Base-by-base conservation (phyloP, 495 filamentous ascomycete genomes). In the Podospora didyma region DNA sequence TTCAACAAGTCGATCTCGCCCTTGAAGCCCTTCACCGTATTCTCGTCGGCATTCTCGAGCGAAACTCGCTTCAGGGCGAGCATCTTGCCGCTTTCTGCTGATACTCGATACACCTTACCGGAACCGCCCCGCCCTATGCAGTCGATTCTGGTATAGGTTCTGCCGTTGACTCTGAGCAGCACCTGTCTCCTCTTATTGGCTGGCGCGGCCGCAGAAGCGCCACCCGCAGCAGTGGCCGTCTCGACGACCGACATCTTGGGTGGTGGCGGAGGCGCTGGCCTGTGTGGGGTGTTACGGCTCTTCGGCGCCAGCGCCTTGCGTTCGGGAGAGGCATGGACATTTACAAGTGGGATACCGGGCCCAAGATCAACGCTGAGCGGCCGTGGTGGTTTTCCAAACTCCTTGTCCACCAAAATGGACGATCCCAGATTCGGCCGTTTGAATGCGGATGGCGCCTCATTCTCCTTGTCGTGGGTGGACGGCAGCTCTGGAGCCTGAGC, bases 161-260 rank as follows among this genome's bases (percentile, higher is more conserved):
- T 95, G 66, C 90, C 89, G 66, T 98, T 98, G 50, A 98, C 88
- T 9, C 85, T 82, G 16, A 97, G 81, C 54, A 89, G 82, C 34
- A 86, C 88, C 46, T 89, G 83, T 59, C 89, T 90, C 71, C 88
- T 91, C 61, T 78, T 77, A 55, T 72, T 79, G 45, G 87, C 87
- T 34, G 87, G 86, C 22, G 81, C 78, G 0, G 85, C 82, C n/a
- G 84, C 79, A 2, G 87, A 83, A 11, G 90, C 88, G 12, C 92
- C 92, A 24, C 85, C 92, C 3, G 85, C 85, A 24, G 90, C 87
- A 5, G 94, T 96, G 10, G 91, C 94, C 7, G 93, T 89, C 50
- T 97, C 90, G 5, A 96, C 75, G 16, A 96, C 87, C 1, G 89
- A 93, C 93, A 97, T 97, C 66, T 96, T 97, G 0, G 94, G 88